Evolutionary conservation across 2,329 filamentous ascomycete genomes (phyloP), one percentile per base, ranked within the genome.

Genomic region (Cladosporium colombiae): DNA sequence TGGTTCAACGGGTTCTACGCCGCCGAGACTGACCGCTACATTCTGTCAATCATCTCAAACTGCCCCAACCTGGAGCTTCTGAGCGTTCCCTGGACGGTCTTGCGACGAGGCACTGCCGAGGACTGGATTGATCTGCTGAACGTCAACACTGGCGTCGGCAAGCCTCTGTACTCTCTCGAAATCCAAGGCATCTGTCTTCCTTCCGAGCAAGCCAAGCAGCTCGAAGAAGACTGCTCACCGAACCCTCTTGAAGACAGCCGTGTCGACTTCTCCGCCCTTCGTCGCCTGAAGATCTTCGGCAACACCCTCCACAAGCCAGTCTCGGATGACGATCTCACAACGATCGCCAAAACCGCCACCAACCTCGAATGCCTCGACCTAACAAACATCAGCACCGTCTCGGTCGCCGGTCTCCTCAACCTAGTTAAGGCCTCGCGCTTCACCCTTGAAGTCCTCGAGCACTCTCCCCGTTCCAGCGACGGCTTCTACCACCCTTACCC

Each of bases 1-100:
- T 85, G 83, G 82, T 84, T 85, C 73, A 81, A 85, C 65, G 83
- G 83, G 59, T 84, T 85, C 73, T 81, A 85, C 74, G 80, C 79
- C 7, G 78, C 80, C 56, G 79, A 84, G 68, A 84, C 82, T 5
- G 81, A 83, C 70, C 76, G 77, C 33, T 76, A 82, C 67, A 81
- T 85, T 61, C 81, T 84, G 66, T 76, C 79, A 18, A 80, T 82
- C 56, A 75, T 85, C 37, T 76, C 77, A 65, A 79, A 78, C 69
- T 85, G 83, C 74, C 74, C 71, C 46, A 80, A 81, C 66, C 75
- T 85, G 18, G 78, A 79, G 11, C 80, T 79, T 50, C 74, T 84
- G 27, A 83, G 81, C 33, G 75, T 85, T 18, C 83, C 84, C 7
- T 86, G 83, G 84, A 85, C 83, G 2, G 77, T 82, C 8, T 75